phyloP scores from a whole-genome alignment of 108 stramenopile genomes.

The Cyclotella baltica region DNA sequence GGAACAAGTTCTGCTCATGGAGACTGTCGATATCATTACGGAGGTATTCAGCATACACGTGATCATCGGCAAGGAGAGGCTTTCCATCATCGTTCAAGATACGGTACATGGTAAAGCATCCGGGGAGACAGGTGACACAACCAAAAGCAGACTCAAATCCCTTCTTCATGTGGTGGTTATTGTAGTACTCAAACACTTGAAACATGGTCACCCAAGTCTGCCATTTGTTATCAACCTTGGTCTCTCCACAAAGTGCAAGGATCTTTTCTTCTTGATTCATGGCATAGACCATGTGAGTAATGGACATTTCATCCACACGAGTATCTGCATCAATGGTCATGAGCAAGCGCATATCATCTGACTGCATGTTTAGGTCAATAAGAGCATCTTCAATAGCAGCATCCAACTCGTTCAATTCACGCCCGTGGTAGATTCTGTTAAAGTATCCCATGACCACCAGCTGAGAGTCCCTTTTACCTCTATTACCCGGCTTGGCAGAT shows the following conservation, averaged over 20 bases:
- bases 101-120: constrained; percentile 72
- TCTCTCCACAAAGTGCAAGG: constrained; percentile 65
- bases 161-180: constrained; percentile 63
- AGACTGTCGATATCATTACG: too few relatives aligned
- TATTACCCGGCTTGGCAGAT: constrained; percentile 60
- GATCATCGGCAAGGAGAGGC: constrained; percentile 60
- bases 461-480: constrained; percentile 72
- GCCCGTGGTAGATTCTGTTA: constrained; percentile 66
- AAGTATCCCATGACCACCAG: constrained; percentile 59
- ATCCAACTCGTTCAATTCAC: constrained; percentile 58
- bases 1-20: too few relatives aligned
- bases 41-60: constrained; percentile 63
- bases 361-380: constrained; percentile 55
- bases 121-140: constrained; percentile 67
- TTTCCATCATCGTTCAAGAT: constrained; percentile 52
- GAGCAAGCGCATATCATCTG: constrained; percentile 59
- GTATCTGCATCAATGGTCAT: constrained; percentile 72
- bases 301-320: constrained; percentile 54
- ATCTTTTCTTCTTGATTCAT: constrained; percentile 64
- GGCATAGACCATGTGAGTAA: constrained; percentile 61
- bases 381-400: constrained; percentile 51
- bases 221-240: constrained; percentile 67
- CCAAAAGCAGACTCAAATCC: constrained; percentile 68
- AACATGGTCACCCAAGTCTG: constrained; percentile 66
- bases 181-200: constrained; percentile 67